Conservation (phyloP, 495 filamentous ascomycete genomes). For the Hypoxylon crocopeplum region DNA sequence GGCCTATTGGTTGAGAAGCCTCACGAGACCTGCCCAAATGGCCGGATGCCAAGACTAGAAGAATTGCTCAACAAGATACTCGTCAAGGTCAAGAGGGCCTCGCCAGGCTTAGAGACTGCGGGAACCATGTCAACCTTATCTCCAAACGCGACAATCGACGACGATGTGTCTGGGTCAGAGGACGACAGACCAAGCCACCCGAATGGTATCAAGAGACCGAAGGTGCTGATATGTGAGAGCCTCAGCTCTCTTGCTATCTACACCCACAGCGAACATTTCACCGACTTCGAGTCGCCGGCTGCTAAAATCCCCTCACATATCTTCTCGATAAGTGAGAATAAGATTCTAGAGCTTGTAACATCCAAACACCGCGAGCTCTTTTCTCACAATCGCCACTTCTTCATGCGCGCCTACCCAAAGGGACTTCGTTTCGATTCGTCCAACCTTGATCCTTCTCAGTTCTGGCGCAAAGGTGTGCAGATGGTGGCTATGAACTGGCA, state of each 20-base stretch:
- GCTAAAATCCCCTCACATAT: constrained; percentile 78
- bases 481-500: constrained; percentile 98
- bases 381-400: constrained; percentile 76
- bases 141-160: constrained; percentile 38
- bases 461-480: constrained; percentile 89
- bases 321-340: constrained; percentile 82
- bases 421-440: constrained; percentile 80
- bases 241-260: constrained; percentile 82
- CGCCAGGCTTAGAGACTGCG: constrained; percentile 43
- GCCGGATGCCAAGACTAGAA: constrained; percentile 71
- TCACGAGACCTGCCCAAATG: constrained; percentile 51
- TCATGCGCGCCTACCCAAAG: constrained; percentile 92
- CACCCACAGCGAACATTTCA: constrained; percentile 82
- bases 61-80: constrained; percentile 81
- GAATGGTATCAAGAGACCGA: constrained; percentile 55
- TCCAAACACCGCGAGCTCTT: constrained; percentile 66
- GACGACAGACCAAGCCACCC: constrained; percentile 32
- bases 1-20: constrained; percentile 70
- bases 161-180: constrained; percentile 40
- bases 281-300: constrained; percentile 58
- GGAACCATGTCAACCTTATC: constrained; percentile 35
- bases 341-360: constrained; percentile 66
- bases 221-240: constrained; percentile 66
- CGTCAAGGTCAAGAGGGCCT: constrained; percentile 83
- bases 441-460: constrained; percentile 81